A percentile compares a stretch with the other conserved stretches of the same genome.
Conservation (phyloP, 2,329 filamentous ascomycete species). For the Waltergamsia citrina region DNA sequence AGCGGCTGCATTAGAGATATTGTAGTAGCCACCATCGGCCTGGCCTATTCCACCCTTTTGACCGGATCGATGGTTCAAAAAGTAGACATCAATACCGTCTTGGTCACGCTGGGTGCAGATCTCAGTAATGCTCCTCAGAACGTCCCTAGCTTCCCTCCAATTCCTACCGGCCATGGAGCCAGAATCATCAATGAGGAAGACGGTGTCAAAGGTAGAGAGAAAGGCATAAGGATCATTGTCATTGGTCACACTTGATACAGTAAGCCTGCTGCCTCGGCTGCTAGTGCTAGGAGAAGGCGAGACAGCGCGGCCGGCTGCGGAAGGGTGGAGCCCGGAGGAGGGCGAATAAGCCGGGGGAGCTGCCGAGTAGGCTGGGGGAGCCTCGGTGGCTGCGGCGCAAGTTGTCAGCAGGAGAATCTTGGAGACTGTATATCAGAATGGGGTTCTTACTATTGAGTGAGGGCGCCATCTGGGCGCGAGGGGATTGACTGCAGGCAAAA, state of each 20-base stretch:
- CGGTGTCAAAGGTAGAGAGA: conserved; percentile 70
- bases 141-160: conserved; percentile 67
- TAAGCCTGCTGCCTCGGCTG: background rate
- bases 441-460: background rate
- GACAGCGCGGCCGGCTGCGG: background rate
- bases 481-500: too few relatives aligned
- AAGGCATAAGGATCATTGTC: conserved; percentile 66
- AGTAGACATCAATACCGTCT: conserved; percentile 86
- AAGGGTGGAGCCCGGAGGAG: background rate
- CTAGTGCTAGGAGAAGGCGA: background rate
- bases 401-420: background rate
- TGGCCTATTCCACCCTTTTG: conserved; percentile 22
- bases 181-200: conserved; percentile 90
- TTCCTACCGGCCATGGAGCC: conserved; percentile 69
- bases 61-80: conserved; percentile 60
- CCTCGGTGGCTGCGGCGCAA: background rate
- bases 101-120: conserved; percentile 72
- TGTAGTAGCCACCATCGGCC: conserved; percentile 47
- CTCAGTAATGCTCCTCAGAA: conserved; percentile 65
- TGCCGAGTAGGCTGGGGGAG: conserved; percentile 1
- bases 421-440: background rate
- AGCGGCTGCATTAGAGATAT: conserved; percentile 46
- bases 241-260: background rate
- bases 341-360: background rate
- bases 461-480: background rate